phyloP scores from a whole-genome alignment of 495 filamentous ascomycete genomes.

The Podospora appendiculata region DNA sequence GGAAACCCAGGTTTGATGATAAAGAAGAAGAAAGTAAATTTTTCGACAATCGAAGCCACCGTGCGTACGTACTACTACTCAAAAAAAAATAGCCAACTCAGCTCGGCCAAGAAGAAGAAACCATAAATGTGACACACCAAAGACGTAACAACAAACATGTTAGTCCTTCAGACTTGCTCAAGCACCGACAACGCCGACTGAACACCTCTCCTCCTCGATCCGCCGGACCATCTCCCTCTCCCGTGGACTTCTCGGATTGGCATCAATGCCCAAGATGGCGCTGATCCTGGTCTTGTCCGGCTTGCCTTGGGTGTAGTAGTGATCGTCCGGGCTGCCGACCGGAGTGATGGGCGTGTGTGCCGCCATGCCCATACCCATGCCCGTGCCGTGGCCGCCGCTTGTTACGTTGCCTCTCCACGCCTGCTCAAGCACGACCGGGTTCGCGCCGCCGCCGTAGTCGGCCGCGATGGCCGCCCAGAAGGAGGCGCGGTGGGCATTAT shows the following conservation, averaged over 20 bases:
- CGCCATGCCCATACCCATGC: constrained; percentile 9
- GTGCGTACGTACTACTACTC: too few species aligned
- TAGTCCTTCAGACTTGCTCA: neutral
- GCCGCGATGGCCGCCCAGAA: constrained; percentile 68
- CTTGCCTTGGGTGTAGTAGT: constrained; percentile 25
- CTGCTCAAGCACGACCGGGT: constrained; percentile 57
- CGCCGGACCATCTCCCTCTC: constrained; percentile 45
- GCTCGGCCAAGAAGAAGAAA: too few species aligned
- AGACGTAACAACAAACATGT: too few species aligned
- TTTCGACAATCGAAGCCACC: too few species aligned
- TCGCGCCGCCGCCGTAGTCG: constrained; percentile 59
- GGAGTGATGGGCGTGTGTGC: constrained; percentile 39
- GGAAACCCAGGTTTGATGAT: neutral
- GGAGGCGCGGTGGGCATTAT: constrained; percentile 57
- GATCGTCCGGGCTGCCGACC: constrained; percentile 35
- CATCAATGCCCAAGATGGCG: constrained; percentile 46
- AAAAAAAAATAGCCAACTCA: too few species aligned
- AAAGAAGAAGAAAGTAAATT: too few species aligned
- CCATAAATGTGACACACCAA: too few species aligned
- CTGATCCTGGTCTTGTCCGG: constrained; percentile 47
- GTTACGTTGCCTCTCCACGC: constrained; percentile 50
- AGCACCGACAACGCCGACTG: constrained; percentile 15
- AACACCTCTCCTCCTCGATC: constrained; percentile 36
- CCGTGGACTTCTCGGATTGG: constrained; percentile 43
- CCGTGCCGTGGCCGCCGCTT: neutral